Percentiles rank a stretch among this genome's conserved stretches.
Evolutionary conservation across 768 basidiomycete genomes (phyloP).

Genomic region (Boletus edulis): DNA sequence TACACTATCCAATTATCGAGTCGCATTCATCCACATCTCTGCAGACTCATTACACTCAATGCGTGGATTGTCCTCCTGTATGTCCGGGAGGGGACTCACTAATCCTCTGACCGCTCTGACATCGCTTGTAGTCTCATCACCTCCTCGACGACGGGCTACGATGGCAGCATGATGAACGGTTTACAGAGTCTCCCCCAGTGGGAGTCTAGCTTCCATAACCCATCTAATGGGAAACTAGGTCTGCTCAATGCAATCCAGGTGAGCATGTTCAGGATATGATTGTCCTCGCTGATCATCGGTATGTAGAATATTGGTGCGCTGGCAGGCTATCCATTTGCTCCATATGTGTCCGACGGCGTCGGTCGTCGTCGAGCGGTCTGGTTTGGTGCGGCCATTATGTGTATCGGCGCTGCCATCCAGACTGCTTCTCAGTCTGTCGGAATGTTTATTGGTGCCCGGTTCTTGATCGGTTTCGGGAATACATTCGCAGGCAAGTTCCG

Average conservation of each 20-base stretch:
- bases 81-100: conserved; percentile 14
- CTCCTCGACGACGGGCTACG: conserved; percentile 73
- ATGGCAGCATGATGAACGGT: conserved; percentile 80
- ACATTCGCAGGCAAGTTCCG: conserved; percentile 55
- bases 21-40: background rate
- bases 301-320: conserved; percentile 66
- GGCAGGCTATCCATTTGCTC: conserved; percentile 66
- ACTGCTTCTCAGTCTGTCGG: conserved; percentile 65
- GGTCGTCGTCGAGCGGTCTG: conserved; percentile 67
- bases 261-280: conserved; percentile 1
- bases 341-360: conserved; percentile 68
- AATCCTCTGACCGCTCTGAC: background rate
- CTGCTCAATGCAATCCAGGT: conserved; percentile 76
- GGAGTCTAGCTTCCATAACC: conserved; percentile 56
- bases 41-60: conserved; percentile 60
- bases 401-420: conserved; percentile 63
- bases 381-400: conserved; percentile 71
- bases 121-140: conserved; percentile 55
- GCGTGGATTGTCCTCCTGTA: conserved; percentile 69
- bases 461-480: conserved; percentile 74
- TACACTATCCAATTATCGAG: background rate
- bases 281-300: background rate
- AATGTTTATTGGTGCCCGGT: conserved; percentile 82
- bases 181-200: conserved; percentile 68
- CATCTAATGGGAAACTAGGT: conserved; percentile 59